A percentile compares a stretch with the other conserved stretches of the same genome.
phyloP scores from a whole-genome alignment of 2,329 filamentous ascomycete genomes.

The Xylariaceae sp. region DNA sequence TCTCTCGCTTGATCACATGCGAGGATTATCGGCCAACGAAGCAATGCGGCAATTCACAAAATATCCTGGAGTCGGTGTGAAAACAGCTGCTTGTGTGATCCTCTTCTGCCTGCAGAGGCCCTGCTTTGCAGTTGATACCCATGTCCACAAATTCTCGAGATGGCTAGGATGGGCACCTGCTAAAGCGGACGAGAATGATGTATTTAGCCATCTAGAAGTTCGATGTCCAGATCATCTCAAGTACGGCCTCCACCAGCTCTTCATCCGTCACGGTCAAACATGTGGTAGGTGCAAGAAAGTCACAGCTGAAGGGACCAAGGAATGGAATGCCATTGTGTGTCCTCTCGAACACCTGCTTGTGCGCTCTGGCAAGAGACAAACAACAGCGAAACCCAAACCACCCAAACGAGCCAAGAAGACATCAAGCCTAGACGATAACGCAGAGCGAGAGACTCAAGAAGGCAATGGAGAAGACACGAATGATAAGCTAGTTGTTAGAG shows the following conservation, averaged over 20 bases:
- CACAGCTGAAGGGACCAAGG: slow-evolving; percentile 64
- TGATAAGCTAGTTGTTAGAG: not conserved
- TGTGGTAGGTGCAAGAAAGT: slow-evolving; percentile 54
- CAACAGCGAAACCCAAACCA: slow-evolving; percentile 27
- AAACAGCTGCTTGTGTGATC: slow-evolving; percentile 62
- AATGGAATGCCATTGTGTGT: slow-evolving; percentile 62
- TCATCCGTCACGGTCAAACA: slow-evolving; percentile 58
- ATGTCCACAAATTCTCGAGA: slow-evolving; percentile 58
- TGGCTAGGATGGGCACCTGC: slow-evolving; percentile 63
- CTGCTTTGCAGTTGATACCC: slow-evolving; percentile 64
- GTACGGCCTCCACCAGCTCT: slow-evolving; percentile 60
- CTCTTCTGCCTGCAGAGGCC: slow-evolving; percentile 60
- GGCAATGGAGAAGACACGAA: slow-evolving; percentile 5
- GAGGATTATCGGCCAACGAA: slow-evolving; percentile 50
- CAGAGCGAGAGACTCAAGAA: slow-evolving; percentile 13
- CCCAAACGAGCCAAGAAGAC: slow-evolving; percentile 20
- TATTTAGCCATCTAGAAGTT: slow-evolving; percentile 60
- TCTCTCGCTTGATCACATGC: slow-evolving; percentile 61
- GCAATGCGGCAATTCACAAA: slow-evolving; percentile 57
- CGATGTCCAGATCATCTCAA: slow-evolving; percentile 59
- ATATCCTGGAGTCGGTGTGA: slow-evolving; percentile 61
- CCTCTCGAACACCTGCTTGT: slow-evolving; percentile 50
- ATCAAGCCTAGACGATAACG: slow-evolving; percentile 12
- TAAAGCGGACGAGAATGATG: slow-evolving; percentile 51
- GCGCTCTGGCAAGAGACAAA: slow-evolving; percentile 40